phyloP scores from a whole-genome alignment of 148 eudicot genomes.

The Simmondsia chinensis region DNA sequence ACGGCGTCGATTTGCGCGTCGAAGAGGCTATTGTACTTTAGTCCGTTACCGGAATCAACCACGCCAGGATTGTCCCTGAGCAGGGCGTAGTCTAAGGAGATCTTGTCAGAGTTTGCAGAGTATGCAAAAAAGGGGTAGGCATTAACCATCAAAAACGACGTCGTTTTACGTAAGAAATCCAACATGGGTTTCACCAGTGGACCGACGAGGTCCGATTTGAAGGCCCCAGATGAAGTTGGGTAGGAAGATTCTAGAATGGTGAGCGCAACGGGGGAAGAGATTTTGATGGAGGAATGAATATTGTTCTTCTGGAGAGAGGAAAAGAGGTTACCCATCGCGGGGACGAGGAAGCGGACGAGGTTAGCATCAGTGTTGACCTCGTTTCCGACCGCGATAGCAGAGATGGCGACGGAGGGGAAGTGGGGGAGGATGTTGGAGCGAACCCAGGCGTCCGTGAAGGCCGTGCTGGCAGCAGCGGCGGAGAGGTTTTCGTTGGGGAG shows the following conservation, averaged over 20 bases:
- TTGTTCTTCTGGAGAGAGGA: constrained; percentile 23
- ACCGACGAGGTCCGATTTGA: constrained; percentile 48
- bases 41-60: constrained; percentile 49
- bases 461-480: constrained; percentile 45
- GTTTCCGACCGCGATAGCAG: constrained; percentile 77
- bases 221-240: constrained; percentile 75
- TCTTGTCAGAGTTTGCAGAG: constrained; percentile 40
- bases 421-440: constrained; percentile 34
- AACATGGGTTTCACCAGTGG: constrained; percentile 65
- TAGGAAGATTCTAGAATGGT: constrained; percentile 41
- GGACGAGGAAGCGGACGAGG: constrained; percentile 37
- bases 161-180: constrained; percentile 31
- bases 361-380: constrained; percentile 68
- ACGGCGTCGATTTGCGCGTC: constrained; percentile 93
- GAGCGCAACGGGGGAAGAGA: constrained; percentile 64
- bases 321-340: constrained; percentile 64
- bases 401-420: constrained; percentile 31
- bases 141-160: constrained; percentile 66
- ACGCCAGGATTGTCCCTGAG: constrained; percentile 34
- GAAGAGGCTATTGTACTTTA: constrained; percentile 40
- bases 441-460: constrained; percentile 73
- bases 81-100: constrained; percentile 65
- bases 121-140: constrained; percentile 85
- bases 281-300: constrained; percentile 20
- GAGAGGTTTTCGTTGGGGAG: constrained; percentile 71